Evolutionary conservation across 371 early-diverging fungal species (phyloP), one percentile per base, ranked within the genome.

Genomic region (Mucor racemosus): DNA sequence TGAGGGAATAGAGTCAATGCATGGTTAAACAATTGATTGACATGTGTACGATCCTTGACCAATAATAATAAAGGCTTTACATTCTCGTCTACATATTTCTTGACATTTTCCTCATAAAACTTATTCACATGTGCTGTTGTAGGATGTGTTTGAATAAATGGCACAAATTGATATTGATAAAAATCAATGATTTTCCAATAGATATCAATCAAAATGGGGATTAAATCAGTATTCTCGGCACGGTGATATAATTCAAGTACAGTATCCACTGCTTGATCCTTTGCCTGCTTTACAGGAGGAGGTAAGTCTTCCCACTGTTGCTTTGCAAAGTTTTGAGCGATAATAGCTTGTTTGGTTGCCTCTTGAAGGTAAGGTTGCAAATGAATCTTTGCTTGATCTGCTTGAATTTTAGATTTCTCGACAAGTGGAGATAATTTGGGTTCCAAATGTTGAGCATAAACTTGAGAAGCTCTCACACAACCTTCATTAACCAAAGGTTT

Each of bases 151-250:
- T 68, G 26, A 21, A 68, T 11, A 17, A 50, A 38, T 5, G 63
- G 68, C 3, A 33, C 13, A 11, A 64, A 26, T 7, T 60, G 53
- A 5, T 33, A 31, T 9, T 64, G 53, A 10, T 53, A 34, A 17
- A 68, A 60, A 9, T 64, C 60, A 38, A 62, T 21, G 14, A 44
- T 34, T 0, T 5, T 11, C 36, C 46, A 54, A 26, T 65, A 60
- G 0, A 34, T 15, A 0, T 46, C 31, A 6, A 15, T 14, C n/a
- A 69, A 35, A 10, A 60, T 44, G 13, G 58, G 56, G 4, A 39
- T 11, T 8, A 69, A 5, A n/a, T 69, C 69, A 0, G 62, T 60
- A 2, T 55, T 55, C 34, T 65, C 69, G 5, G 69, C 65, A 3
- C 44, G 42, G 7, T 60, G 15, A 33, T 58, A 50, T 17, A 57